These are phyloP conservation scores for Chrysoporthe deuterocubensis DNA, from an alignment of 2,329 filamentous ascomycete genomes.

Conservation along the genomic window DNA sequence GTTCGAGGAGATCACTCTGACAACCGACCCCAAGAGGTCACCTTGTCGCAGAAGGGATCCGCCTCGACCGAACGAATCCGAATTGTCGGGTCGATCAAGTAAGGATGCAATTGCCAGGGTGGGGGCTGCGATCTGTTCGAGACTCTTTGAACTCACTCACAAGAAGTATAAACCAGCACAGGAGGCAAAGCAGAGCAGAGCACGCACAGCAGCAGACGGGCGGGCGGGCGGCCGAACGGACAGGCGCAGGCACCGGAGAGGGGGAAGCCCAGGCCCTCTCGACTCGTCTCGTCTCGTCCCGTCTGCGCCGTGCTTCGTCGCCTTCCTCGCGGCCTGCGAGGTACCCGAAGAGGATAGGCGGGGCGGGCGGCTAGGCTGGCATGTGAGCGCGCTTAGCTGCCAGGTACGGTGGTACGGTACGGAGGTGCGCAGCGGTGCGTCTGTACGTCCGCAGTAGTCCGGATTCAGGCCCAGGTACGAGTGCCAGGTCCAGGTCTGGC, in stretches of 20 bases:
- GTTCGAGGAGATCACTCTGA: conserved; percentile 1
- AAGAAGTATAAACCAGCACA: neutral
- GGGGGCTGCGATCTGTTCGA: neutral
- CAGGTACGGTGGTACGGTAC: conserved; percentile 5
- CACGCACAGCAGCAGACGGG: neutral
- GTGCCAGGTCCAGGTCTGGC: no score
- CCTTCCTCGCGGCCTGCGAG: neutral
- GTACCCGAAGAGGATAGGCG: neutral
- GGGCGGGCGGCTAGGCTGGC: conserved; percentile 11
- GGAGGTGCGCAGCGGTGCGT: neutral
- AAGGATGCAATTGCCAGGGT: neutral
- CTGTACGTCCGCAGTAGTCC: neutral
- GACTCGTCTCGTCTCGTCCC: conserved; percentile 10
- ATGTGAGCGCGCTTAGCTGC: conserved; percentile 11
- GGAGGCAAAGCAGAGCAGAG: neutral
- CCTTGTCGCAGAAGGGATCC: neutral
- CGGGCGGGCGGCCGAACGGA: neutral
- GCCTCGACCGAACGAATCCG: conserved; percentile 9
- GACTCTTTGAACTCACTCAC: neutral
- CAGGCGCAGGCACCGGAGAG: neutral
- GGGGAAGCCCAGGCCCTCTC: neutral
- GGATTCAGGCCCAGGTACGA: no score
- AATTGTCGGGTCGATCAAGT: conserved; percentile 10
- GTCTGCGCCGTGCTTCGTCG: neutral
- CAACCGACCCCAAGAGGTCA: neutral